phyloP scores from a whole-genome alignment of 2,329 filamentous ascomycete genomes.

The Teratosphaeria pseudoeucalypti region DNA sequence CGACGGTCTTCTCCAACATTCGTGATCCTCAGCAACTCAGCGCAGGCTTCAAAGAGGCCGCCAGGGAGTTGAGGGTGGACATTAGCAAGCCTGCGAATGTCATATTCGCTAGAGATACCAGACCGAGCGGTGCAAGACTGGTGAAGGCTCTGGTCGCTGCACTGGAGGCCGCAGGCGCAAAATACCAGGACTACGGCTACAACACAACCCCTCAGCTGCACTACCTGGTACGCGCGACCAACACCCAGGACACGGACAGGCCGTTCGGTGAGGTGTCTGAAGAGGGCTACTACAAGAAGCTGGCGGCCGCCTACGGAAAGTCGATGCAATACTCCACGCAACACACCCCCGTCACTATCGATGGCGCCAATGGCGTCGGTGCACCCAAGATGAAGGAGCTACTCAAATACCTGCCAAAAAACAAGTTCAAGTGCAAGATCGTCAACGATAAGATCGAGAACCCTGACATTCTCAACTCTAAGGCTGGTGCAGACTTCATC shows the following conservation, averaged over 20 bases:
- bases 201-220: slow-evolving; percentile 96
- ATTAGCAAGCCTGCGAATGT: slow-evolving; percentile 60
- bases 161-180: slow-evolving; percentile 62
- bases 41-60: slow-evolving; percentile 65
- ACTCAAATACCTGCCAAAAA: slow-evolving; percentile 66
- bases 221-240: slow-evolving; percentile 88
- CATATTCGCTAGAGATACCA: slow-evolving; percentile 83
- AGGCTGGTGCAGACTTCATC: slow-evolving; percentile 93
- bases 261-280: slow-evolving; percentile 85
- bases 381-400: slow-evolving; percentile 82
- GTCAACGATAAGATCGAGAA: slow-evolving; percentile 90
- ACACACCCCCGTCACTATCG: slow-evolving; percentile 66
- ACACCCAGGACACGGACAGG: slow-evolving; percentile 78
- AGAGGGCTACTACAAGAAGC: slow-evolving; percentile 89
- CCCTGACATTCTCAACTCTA: slow-evolving; percentile 74
- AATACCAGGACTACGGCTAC: slow-evolving; percentile 76
- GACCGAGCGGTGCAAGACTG: slow-evolving; percentile 79
- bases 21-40: slow-evolving; percentile 62
- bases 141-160: slow-evolving; percentile 70
- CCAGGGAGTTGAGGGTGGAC: slow-evolving; percentile 66
- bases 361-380: slow-evolving; percentile 94
- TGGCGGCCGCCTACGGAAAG: slow-evolving; percentile 70
- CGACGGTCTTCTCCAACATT: slow-evolving; percentile 82
- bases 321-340: slow-evolving; percentile 65
- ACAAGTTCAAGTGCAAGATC: slow-evolving; percentile 69